Base-by-base conservation (phyloP, 1,284 basidiomycete genomes). In the Puccinia horiana region DNA sequence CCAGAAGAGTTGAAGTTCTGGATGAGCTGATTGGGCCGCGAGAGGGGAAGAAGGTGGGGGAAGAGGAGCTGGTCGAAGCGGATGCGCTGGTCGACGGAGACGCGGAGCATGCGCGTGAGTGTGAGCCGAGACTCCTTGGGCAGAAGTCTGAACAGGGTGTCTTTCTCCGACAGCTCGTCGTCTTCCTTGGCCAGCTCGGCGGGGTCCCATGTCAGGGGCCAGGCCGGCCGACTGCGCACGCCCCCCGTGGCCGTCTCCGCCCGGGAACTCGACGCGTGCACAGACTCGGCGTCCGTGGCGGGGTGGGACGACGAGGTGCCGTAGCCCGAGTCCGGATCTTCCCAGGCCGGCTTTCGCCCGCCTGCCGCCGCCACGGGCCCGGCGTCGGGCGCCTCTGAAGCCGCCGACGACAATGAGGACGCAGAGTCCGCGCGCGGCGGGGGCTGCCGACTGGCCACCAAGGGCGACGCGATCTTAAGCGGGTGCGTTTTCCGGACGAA, bases 1-100 rank as follows among this genome's bases (percentile, higher is more conserved):
- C 89, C 69, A 99, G 88, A 86, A 98, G 95, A n/a, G 93, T 93
- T 78, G 99, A 90, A 37, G 97, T 65, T 0, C 2, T 40, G 56
- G 67, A 26, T 35, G 12, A 35, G 54, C 11, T 16, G 37, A 47
- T 42, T 40, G 35, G 32, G 35, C 4, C 12, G 9, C 61, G 35
- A 32, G 40, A 58, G 56, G 26, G 56, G 23, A 26, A n/a, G 56
- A n/a, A 2, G 56, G 26, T 58, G 23, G n/a, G 23, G 56, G 56
- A 72, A 72, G 44, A 69, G 61, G 23, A 47, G 65, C 77, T 65
- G 74, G 26, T 77, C 37, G 44, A 78, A 44, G 14, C 32, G 35
- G 29, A 58, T 72, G 6, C 67, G 12, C 11, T 63, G 54, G 42
- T 35, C 42, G 26, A 72, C 58, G 6, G 52, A 72, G 40, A 67